phyloP scores from a whole-genome alignment of 192 early-diverging fungal genomes.

The Allomyces macrogynus region DNA sequence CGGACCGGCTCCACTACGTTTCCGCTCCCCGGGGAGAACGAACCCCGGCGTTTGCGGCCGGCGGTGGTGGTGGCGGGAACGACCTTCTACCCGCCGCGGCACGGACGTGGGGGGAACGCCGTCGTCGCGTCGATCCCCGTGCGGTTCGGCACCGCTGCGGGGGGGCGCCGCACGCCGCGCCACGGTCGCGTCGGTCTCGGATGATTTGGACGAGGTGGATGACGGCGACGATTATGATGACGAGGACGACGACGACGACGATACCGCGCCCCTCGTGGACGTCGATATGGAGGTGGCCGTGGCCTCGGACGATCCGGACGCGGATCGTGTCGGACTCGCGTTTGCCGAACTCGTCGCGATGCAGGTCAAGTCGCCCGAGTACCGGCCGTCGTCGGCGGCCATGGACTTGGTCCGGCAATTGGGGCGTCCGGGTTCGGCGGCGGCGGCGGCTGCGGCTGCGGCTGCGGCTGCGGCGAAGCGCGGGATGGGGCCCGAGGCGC shows the following conservation, averaged over 20 bases:
- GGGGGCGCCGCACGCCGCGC: too few species aligned
- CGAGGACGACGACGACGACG: constrained; percentile 3
- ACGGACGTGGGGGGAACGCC: too few species aligned
- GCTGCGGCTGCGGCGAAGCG: too few species aligned
- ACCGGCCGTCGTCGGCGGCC: constrained; percentile 21
- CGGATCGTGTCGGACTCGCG: neutral
- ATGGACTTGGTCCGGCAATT: constrained; percentile 22
- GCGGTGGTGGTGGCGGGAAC: too few species aligned
- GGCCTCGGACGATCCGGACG: constrained; percentile 2
- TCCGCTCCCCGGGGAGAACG: too few species aligned
- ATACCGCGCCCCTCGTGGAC: neutral
- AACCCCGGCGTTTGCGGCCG: too few species aligned
- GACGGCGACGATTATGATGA: neutral
- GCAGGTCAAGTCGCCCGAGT: constrained; percentile 26
- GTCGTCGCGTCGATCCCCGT: constrained; percentile 6
- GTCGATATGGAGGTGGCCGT: constrained; percentile 2
- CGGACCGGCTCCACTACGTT: too few species aligned
- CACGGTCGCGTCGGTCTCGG: too few species aligned
- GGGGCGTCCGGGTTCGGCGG: constrained; percentile 16
- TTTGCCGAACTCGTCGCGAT: constrained; percentile 21
- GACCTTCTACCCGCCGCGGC: too few species aligned
- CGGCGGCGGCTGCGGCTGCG: too few species aligned
- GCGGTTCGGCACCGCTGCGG: too few species aligned
- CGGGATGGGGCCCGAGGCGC: too few species aligned
- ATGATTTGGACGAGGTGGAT: constrained; percentile 2